Evolutionary conservation across 164 flowering plant genomes (phyloP).

Genomic region (Hamamelis virginiana): DNA sequence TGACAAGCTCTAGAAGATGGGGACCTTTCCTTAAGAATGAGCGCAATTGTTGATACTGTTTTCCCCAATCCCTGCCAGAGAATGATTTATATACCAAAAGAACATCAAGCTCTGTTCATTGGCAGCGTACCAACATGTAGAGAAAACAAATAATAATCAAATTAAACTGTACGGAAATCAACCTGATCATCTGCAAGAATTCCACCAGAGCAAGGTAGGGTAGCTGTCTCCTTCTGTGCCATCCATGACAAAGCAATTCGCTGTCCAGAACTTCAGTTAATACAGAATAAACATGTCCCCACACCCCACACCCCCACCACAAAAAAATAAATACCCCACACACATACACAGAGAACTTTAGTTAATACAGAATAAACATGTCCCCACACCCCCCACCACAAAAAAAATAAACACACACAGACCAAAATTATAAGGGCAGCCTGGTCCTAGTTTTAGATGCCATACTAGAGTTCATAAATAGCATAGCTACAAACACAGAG

Average conservation of each 20-base stretch:
- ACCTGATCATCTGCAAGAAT: slow-evolving; percentile 99
- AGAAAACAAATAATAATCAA: background rate
- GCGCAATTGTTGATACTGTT: slow-evolving; percentile 88
- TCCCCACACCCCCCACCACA: background rate
- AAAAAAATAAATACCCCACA: background rate
- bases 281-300: background rate
- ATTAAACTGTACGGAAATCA: background rate
- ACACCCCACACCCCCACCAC: background rate
- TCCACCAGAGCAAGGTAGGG: slow-evolving; percentile 73
- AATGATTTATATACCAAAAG: background rate
- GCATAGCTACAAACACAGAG: too few species aligned
- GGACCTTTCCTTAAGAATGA: slow-evolving; percentile 84
- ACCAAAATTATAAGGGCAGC: background rate
- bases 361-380: background rate
- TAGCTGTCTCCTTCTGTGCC: slow-evolving; percentile 76
- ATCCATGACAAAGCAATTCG: slow-evolving; percentile 93
- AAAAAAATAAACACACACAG: background rate
- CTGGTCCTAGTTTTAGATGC: background rate
- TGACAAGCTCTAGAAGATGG: slow-evolving; percentile 35
- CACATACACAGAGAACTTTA: slow-evolving; percentile 14
- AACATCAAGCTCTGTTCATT: background rate
- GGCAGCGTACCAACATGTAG: background rate
- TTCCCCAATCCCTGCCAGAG: slow-evolving; percentile 81
- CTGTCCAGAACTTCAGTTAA: slow-evolving; percentile 41
- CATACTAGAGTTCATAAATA: background rate